These are phyloP conservation scores for Daldinia loculata DNA, from an alignment of 495 filamentous ascomycete genomes.

Conservation along the genomic window DNA sequence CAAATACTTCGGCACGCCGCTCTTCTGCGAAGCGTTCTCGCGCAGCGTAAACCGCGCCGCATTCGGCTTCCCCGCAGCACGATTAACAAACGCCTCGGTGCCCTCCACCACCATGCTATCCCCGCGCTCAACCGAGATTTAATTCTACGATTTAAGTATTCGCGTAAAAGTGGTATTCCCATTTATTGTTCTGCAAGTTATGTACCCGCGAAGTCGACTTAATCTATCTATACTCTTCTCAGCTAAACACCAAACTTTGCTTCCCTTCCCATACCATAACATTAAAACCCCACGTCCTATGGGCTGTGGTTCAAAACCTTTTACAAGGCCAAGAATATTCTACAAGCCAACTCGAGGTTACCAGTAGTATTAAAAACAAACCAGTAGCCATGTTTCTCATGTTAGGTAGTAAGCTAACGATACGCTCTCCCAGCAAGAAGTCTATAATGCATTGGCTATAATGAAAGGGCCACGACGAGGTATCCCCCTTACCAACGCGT, in stretches of 20 bases:
- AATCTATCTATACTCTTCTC: slow-evolving; percentile 25
- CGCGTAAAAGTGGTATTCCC: slow-evolving; percentile 3
- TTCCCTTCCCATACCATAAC: slow-evolving; percentile 5
- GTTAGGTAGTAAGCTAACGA: neutral
- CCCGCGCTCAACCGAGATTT: too few relatives aligned
- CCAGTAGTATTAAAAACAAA: slow-evolving; percentile 20
- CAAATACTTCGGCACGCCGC: too few relatives aligned
- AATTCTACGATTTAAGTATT: too few relatives aligned
- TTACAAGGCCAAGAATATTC: slow-evolving; percentile 20
- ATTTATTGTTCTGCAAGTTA: slow-evolving; percentile 20
- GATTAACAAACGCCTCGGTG: too few relatives aligned
- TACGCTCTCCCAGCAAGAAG: neutral
- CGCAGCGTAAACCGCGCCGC: too few relatives aligned
- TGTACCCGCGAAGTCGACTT: slow-evolving; percentile 22
- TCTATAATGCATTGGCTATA: slow-evolving; percentile 20
- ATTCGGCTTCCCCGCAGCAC: too few relatives aligned
- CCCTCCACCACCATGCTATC: too few relatives aligned
- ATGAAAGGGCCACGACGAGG: slow-evolving; percentile 4
- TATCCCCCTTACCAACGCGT: slow-evolving; percentile 7
- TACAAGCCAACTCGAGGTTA: slow-evolving; percentile 27
- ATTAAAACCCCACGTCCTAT: neutral
- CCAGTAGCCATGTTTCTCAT: neutral
- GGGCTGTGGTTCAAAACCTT: slow-evolving; percentile 3
- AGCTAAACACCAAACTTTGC: neutral
- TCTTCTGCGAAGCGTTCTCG: too few relatives aligned